These are phyloP conservation scores for Fusarium dimerum DNA, from an alignment of 2,329 filamentous ascomycete species.

Conservation along the genomic window DNA sequence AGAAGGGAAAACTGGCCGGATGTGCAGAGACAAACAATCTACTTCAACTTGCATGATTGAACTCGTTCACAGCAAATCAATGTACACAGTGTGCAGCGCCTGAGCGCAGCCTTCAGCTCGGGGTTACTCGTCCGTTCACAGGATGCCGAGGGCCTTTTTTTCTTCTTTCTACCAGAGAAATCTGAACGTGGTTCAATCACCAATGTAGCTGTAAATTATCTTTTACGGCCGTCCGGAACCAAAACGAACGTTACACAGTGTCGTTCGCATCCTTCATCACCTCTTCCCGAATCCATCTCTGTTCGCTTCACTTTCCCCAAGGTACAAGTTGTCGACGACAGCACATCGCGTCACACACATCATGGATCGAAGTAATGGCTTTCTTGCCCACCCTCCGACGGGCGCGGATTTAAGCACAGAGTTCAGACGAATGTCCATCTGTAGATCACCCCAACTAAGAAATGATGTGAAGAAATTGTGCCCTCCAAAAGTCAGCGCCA, in stretches of 20 bases:
- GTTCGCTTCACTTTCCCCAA: no score
- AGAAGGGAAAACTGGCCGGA: not conserved
- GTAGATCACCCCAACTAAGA: not conserved
- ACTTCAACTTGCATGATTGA: not conserved
- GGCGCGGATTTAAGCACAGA: no score
- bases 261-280: no score
- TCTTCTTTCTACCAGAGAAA: not conserved
- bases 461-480: no score
- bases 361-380: no score
- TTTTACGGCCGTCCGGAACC: not conserved
- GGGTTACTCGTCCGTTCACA: slow-evolving; percentile 12
- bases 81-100: slow-evolving; percentile 26
- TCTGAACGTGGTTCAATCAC: not conserved
- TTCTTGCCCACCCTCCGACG: no score
- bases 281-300: no score
- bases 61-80: slow-evolving; percentile 7
- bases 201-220: not conserved
- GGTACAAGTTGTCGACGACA: no score
- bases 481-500: not conserved
- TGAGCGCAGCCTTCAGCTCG: slow-evolving; percentile 32
- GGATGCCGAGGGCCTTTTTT: not conserved
- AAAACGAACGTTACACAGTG: no score
- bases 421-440: not conserved
- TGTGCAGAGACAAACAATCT: not conserved
- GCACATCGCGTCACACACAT: no score